Conservation (phyloP, 495 filamentous ascomycete species). For the Neurospora hispaniola region DNA sequence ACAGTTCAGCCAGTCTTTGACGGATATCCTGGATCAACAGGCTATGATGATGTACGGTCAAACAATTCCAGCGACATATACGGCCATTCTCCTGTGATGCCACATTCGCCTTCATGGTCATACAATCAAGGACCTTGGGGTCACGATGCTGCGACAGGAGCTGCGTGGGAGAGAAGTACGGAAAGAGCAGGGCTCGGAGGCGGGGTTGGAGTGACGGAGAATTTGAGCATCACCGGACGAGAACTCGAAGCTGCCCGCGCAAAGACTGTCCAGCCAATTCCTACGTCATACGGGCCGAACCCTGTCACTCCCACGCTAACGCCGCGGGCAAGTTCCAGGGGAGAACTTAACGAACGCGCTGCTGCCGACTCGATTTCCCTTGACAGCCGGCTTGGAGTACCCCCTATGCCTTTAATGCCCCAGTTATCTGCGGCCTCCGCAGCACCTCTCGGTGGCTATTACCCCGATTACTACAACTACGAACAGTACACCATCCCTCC, state of each 20-base stretch:
- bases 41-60: conserved; percentile 25
- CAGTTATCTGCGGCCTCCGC: conserved; percentile 5
- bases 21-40: conserved; percentile 23
- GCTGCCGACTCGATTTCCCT: conserved; percentile 9
- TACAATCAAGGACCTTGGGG: conserved; percentile 8
- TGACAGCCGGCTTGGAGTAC: conserved; percentile 9
- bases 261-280: conserved; percentile 9
- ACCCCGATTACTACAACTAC: conserved; percentile 12
- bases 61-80: conserved; percentile 7
- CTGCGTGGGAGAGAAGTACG: background rate
- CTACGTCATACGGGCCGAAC: conserved; percentile 25
- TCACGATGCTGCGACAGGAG: background rate
- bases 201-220: background rate
- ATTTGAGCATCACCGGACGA: conserved; percentile 14
- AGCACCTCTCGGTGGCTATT: background rate
- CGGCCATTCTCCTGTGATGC: conserved; percentile 14
- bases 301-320: conserved; percentile 24
- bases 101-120: conserved; percentile 14
- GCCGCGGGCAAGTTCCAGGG: conserved; percentile 12
- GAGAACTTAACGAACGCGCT: conserved; percentile 8
- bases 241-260: conserved; percentile 23
- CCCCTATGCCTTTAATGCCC: conserved; percentile 12
- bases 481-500: conserved; percentile 11
- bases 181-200: background rate
- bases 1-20: conserved; percentile 21